These are phyloP conservation scores for Tetramitus jugosus DNA, from an alignment of 208 protist genomes.

Conservation along the genomic window DNA sequence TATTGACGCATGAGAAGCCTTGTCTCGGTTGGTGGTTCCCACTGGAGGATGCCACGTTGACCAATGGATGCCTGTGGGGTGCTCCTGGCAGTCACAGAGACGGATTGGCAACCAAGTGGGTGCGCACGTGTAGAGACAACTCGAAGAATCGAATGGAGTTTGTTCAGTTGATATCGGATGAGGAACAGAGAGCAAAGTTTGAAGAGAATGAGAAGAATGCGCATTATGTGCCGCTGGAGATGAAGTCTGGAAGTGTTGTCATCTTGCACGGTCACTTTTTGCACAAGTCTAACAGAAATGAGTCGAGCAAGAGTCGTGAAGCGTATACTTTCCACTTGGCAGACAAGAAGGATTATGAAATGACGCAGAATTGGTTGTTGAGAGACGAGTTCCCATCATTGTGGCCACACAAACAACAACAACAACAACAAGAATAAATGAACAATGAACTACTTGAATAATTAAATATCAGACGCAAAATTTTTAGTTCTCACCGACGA, in stretches of 20 bases:
- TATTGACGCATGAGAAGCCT: slow-evolving; percentile 45
- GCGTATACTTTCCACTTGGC: slow-evolving; percentile 59
- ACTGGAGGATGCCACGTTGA: slow-evolving; percentile 51
- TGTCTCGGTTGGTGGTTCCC: slow-evolving; percentile 60
- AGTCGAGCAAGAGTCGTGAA: slow-evolving; percentile 40
- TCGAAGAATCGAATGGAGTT: neutral
- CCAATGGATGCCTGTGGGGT: slow-evolving; percentile 61
- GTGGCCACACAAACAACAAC: too few species aligned
- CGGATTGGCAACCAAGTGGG: slow-evolving; percentile 32
- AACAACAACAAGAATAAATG: too few species aligned
- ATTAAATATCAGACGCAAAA: too few species aligned
- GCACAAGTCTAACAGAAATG: slow-evolving; percentile 51
- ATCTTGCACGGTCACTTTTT: slow-evolving; percentile 48
- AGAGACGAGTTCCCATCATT: neutral
- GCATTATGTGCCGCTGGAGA: slow-evolving; percentile 34
- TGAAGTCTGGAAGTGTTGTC: slow-evolving; percentile 39
- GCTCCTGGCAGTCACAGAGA: slow-evolving; percentile 47
- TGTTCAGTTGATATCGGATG: neutral
- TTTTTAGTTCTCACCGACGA: too few species aligned
- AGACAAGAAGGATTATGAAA: slow-evolving; percentile 37
- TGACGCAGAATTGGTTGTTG: neutral
- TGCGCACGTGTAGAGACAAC: neutral
- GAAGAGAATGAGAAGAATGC: slow-evolving; percentile 4
- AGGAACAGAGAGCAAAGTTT: neutral
- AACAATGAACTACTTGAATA: too few species aligned